Percentiles rank a stretch among this genome's conserved stretches.
Conservation (phyloP, 306 rosid genomes). For the Senna tora region DNA sequence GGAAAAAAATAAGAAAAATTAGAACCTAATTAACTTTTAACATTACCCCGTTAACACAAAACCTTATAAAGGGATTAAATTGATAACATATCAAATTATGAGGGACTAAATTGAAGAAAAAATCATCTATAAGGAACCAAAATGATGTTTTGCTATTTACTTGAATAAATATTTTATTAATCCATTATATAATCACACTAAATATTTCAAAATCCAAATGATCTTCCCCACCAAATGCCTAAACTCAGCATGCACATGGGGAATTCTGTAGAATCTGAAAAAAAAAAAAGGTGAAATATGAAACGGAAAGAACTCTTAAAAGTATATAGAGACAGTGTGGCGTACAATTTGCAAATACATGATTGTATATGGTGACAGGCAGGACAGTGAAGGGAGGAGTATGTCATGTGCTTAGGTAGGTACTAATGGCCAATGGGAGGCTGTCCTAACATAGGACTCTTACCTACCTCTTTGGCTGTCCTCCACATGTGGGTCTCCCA, state of each 20-base stretch:
- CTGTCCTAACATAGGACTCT: constrained; percentile 46
- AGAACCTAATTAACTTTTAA: too few species aligned
- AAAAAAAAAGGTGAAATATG: neutral
- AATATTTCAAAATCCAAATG: too few species aligned
- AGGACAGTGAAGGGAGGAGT: constrained; percentile 55
- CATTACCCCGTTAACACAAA: too few species aligned
- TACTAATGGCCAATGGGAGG: constrained; percentile 44
- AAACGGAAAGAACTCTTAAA: neutral
- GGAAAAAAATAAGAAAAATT: too few species aligned
- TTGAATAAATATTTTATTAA: too few species aligned
- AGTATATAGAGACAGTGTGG: neutral
- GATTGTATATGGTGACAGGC: constrained; percentile 47
- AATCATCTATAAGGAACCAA: too few species aligned
- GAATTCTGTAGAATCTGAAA: neutral
- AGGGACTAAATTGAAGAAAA: too few species aligned
- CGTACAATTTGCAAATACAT: constrained; percentile 38
- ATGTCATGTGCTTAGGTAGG: constrained; percentile 77
- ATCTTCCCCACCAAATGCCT: constrained; percentile 16
- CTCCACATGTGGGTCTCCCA: constrained; percentile 56
- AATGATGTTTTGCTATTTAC: too few species aligned
- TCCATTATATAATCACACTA: too few species aligned
- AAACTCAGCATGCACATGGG: constrained; percentile 47
- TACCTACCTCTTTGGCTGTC: constrained; percentile 56
- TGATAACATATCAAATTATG: too few species aligned
- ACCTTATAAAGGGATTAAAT: too few species aligned